phyloP scores from a whole-genome alignment of 2,329 filamentous ascomycete genomes.

The Colletotrichum incanum region DNA sequence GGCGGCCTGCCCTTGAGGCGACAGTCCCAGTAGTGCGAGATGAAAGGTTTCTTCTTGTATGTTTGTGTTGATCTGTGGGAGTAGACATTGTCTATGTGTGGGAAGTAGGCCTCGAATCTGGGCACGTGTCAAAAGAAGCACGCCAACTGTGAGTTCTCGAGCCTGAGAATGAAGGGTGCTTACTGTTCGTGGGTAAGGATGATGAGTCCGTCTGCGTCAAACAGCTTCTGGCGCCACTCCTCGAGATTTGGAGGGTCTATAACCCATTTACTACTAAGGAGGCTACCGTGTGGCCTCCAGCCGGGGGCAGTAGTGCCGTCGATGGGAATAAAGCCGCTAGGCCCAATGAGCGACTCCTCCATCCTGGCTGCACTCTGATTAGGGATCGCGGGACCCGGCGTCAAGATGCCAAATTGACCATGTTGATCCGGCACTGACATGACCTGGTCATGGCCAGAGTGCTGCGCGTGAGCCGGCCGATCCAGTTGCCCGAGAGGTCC shows the following conservation, averaged over 20 bases:
- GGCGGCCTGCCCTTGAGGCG: constrained; percentile 84
- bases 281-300: constrained; percentile 60
- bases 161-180: constrained; percentile 46
- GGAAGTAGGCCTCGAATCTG: constrained; percentile 86
- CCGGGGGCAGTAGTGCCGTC: constrained; percentile 39
- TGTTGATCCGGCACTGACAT: constrained; percentile 47
- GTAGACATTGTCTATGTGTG: constrained; percentile 88
- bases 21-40: constrained; percentile 90
- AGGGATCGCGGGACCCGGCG: constrained; percentile 52
- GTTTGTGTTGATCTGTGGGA: constrained; percentile 86
- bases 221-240: constrained; percentile 80
- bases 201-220: constrained; percentile 82
- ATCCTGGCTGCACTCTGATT: constrained; percentile 52
- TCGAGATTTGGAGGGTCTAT: constrained; percentile 77
- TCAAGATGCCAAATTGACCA: constrained; percentile 65
- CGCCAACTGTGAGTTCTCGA: constrained; percentile 17
- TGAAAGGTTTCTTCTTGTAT: constrained; percentile 86
- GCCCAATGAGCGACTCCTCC: constrained; percentile 56
- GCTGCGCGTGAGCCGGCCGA: constrained; percentile 3
- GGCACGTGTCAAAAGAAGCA: constrained; percentile 37
- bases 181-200: constrained; percentile 83
- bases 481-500: constrained; percentile 1
- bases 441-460: constrained; percentile 6
- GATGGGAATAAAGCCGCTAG: constrained; percentile 38
- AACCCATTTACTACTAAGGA: constrained; percentile 71